Conservation (phyloP, 805 yeast genomes). For the Saccharomyces kudriavzevii region DNA sequence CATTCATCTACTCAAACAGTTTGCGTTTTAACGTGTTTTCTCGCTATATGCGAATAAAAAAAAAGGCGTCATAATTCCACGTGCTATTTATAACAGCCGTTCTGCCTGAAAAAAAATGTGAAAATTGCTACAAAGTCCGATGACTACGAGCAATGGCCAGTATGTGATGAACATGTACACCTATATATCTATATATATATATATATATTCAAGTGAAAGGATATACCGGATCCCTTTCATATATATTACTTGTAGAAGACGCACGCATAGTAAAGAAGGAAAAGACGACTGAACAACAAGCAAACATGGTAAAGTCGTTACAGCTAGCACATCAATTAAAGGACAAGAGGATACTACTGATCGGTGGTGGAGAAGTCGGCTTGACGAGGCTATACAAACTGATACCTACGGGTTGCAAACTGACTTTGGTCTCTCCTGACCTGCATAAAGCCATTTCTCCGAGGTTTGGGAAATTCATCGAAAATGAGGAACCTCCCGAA, state of each 20-base stretch:
- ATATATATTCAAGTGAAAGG: background rate
- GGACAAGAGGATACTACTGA: constrained; percentile 20
- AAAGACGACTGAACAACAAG: background rate
- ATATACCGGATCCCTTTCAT: background rate
- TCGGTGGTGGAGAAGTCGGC: constrained; percentile 32
- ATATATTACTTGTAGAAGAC: background rate
- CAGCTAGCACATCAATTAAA: constrained; percentile 26
- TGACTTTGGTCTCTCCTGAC: constrained; percentile 25
- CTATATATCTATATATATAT: background rate
- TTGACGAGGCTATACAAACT: constrained; percentile 26
- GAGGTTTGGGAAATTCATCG: constrained; percentile 6
- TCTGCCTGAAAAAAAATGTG: background rate
- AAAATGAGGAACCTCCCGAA: background rate
- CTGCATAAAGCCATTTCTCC: constrained; percentile 12
- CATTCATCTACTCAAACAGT: background rate
- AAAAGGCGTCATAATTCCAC: background rate
- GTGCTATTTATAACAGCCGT: background rate
- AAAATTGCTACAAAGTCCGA: background rate
- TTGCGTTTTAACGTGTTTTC: background rate
- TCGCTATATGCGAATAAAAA: background rate
- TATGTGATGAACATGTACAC: background rate
- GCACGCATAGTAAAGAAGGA: background rate
- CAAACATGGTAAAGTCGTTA: constrained; percentile 16
- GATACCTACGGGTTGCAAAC: constrained; percentile 26
- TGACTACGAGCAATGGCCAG: background rate